Percentiles rank a stretch among this genome's conserved stretches.
Conservation (phyloP, 75 land plant species). For the Pinus tabuliformis region DNA sequence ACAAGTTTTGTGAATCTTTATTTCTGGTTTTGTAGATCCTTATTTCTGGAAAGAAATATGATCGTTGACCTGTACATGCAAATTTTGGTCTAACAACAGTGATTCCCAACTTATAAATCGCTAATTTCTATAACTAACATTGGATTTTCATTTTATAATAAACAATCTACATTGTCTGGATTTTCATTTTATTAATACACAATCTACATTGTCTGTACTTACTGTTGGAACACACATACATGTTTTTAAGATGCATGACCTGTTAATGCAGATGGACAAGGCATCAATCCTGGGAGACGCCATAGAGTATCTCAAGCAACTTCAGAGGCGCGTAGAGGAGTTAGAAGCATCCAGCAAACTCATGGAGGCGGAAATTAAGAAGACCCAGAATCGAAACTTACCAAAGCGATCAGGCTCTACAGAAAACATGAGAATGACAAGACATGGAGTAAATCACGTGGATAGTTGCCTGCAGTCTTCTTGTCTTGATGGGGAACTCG, state of each 20-base stretch:
- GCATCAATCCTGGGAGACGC: conserved; percentile 64
- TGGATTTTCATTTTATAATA: no score
- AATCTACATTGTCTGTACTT: no score
- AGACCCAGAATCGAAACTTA: conserved; percentile 3
- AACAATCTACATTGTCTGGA: no score
- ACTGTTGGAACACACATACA: no score
- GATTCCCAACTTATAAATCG: no score
- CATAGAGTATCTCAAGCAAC: conserved; percentile 72
- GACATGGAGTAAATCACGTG: background rate
- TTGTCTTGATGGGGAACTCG: background rate
- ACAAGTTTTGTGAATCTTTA: no score
- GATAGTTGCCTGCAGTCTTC: background rate
- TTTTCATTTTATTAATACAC: no score
- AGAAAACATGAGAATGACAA: background rate
- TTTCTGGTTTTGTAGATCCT: no score
- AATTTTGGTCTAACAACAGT: no score
- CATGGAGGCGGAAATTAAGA: conserved; percentile 19
- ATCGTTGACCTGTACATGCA: no score
- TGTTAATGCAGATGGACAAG: conserved; percentile 55
- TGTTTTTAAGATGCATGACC: background rate
- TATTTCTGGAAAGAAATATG: no score
- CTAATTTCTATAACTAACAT: no score
- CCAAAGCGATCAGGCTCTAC: background rate
- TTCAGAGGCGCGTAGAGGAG: conserved; percentile 67
- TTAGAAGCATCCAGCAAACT: conserved; percentile 42